phyloP scores from a whole-genome alignment of 106 monocot species.

The Allium sativum region DNA sequence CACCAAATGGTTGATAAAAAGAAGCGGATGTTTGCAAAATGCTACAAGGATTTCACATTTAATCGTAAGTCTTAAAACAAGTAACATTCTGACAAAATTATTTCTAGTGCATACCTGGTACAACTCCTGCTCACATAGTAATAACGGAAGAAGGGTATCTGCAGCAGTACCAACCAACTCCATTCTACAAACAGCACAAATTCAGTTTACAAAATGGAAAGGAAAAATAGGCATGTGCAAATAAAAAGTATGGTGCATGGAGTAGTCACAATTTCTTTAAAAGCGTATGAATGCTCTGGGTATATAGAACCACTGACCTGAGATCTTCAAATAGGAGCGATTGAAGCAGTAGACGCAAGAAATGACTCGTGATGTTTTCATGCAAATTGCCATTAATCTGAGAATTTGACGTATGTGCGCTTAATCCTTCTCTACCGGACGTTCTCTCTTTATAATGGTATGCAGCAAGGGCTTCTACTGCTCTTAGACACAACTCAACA shows the following conservation, averaged over 20 bases:
- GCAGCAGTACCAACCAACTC: constrained; percentile 75
- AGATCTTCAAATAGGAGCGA: constrained; percentile 76
- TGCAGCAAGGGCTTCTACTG: constrained; percentile 81
- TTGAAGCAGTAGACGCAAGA: constrained; percentile 58
- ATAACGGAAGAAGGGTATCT: constrained; percentile 81
- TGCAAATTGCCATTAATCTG: constrained; percentile 35
- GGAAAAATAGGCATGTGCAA: neutral
- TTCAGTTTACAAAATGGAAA: neutral
- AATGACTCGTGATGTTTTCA: constrained; percentile 59
- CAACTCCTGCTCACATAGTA: constrained; percentile 77
- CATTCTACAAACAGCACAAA: constrained; percentile 32
- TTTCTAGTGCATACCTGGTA: constrained; percentile 52
- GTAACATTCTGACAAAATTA: too few species aligned
- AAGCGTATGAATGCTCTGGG: too few species aligned
- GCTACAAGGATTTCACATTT: too few species aligned
- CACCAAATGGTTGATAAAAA: too few species aligned
- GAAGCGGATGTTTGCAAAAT: too few species aligned
- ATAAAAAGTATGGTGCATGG: neutral
- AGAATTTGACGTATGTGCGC: constrained; percentile 20
- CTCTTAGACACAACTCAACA: constrained; percentile 79
- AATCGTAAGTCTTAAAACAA: too few species aligned
- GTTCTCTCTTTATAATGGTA: constrained; percentile 66
- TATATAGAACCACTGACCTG: constrained; percentile 33
- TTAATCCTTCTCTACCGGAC: constrained; percentile 47
- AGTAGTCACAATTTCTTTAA: neutral